phyloP scores from a whole-genome alignment of 1,139 yeast genomes.

The Magnusiomyces paraingens region DNA sequence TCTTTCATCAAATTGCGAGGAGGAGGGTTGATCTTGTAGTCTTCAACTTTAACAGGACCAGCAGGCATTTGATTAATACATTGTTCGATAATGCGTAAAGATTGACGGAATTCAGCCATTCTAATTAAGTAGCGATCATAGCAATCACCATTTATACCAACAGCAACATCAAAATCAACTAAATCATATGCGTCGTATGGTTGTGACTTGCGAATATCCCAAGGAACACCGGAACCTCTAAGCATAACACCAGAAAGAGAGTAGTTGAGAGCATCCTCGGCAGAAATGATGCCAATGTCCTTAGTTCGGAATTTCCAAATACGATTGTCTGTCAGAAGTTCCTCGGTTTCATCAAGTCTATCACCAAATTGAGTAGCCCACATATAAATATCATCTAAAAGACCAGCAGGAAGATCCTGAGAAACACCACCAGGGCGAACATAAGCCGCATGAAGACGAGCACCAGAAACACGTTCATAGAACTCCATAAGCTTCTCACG shows the following conservation, averaged over 20 bases:
- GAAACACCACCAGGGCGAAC: conserved; percentile 91
- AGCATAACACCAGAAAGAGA: conserved; percentile 83
- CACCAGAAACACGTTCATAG: conserved; percentile 87
- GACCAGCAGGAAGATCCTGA: conserved; percentile 80
- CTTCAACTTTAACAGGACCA: conserved; percentile 89
- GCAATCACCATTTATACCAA: conserved; percentile 84
- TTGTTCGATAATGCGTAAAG: conserved; percentile 81
- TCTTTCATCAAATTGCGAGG: conserved; percentile 79
- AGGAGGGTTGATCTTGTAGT: conserved; percentile 79
- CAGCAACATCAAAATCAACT: conserved; percentile 83
- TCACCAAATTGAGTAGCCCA: conserved; percentile 97
- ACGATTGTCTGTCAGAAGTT: conserved; percentile 82
- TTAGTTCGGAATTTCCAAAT: conserved; percentile 88
- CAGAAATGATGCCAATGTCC: conserved; percentile 73
- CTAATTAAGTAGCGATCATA: conserved; percentile 83
- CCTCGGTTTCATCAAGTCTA: conserved; percentile 86
- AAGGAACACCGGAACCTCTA: conserved; percentile 86
- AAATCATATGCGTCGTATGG: conserved; percentile 87
- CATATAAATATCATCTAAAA: conserved; percentile 86
- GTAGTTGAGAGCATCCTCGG: conserved; percentile 82
- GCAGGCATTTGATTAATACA: conserved; percentile 89
- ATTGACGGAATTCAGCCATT: conserved; percentile 91
- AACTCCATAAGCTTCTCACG: conserved; percentile 91
- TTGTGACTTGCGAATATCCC: conserved; percentile 77
- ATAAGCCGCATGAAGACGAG: conserved; percentile 82